These are phyloP conservation scores for Agaricus sinodeliciosus DNA, from an alignment of 768 basidiomycete species.

Conservation along the genomic window DNA sequence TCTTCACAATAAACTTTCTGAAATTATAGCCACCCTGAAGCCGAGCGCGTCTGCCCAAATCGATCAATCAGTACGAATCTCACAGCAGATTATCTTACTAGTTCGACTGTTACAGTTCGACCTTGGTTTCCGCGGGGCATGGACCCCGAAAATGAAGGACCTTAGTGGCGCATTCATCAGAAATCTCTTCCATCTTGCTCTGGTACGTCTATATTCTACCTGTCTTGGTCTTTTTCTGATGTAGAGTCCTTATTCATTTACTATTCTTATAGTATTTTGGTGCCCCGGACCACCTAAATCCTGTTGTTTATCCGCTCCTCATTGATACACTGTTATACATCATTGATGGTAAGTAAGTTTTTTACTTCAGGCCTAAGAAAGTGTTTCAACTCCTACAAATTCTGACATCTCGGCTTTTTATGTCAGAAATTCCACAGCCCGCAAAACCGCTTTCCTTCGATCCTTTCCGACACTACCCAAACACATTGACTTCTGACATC, in stretches of 20 bases:
- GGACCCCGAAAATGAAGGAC: slow-evolving; percentile 47
- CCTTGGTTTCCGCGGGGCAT: slow-evolving; percentile 51
- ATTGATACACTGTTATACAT: slow-evolving; percentile 71
- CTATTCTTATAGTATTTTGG: slow-evolving; percentile 41
- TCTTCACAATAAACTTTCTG: slow-evolving; percentile 37
- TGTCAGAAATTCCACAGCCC: slow-evolving; percentile 56
- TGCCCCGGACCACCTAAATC: slow-evolving; percentile 44
- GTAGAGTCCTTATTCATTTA: not conserved
- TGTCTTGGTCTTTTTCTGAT: not conserved
- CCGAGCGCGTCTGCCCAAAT: slow-evolving; percentile 20
- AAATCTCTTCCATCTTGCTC: slow-evolving; percentile 40
- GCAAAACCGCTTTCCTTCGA: slow-evolving; percentile 48
- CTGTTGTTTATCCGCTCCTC: slow-evolving; percentile 56
- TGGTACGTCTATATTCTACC: slow-evolving; percentile 35
- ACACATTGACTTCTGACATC: slow-evolving; percentile 40
- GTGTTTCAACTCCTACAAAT: not conserved
- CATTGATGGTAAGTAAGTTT: slow-evolving; percentile 53
- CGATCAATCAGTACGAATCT: slow-evolving; percentile 11
- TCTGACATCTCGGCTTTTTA: not conserved
- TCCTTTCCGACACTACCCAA: slow-evolving; percentile 61
- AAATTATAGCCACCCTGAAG: slow-evolving; percentile 24
- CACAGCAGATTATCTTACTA: slow-evolving; percentile 40
- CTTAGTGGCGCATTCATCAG: slow-evolving; percentile 33
- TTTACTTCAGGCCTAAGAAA: not conserved
- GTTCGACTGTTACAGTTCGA: slow-evolving; percentile 68